phyloP scores from a whole-genome alignment of 192 early-diverging fungal species.

The Podila minutissima region DNA sequence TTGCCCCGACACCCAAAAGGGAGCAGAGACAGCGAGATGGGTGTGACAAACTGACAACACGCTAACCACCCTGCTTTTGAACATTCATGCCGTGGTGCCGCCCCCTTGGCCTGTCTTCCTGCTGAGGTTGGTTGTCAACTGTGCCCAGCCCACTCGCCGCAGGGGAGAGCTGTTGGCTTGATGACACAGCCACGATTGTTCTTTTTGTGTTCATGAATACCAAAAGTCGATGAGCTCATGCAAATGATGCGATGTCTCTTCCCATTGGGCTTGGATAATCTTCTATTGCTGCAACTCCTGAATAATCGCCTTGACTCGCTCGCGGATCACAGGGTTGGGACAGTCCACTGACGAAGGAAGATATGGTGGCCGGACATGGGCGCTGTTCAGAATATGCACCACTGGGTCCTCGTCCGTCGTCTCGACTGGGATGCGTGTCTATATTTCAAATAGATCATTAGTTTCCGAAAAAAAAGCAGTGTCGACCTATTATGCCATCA shows the following conservation, averaged over 20 bases:
- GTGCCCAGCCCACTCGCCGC: too few relatives aligned
- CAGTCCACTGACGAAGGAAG: slow-evolving; percentile 51
- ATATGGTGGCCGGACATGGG: slow-evolving; percentile 58
- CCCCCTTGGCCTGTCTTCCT: too few relatives aligned
- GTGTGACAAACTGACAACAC: too few relatives aligned
- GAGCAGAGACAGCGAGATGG: too few relatives aligned
- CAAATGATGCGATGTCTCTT: background rate
- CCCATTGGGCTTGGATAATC: background rate
- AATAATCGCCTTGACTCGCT: slow-evolving; percentile 58
- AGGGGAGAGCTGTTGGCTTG: too few relatives aligned
- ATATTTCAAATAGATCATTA: slow-evolving; percentile 8
- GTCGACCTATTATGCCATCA: background rate
- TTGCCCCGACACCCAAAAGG: too few relatives aligned
- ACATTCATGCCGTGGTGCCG: too few relatives aligned
- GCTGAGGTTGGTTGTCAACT: too few relatives aligned
- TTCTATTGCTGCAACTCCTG: slow-evolving; percentile 11
- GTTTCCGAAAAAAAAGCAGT: background rate
- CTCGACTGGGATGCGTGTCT: slow-evolving; percentile 58
- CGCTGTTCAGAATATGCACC: slow-evolving; percentile 53
- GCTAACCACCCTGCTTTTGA: too few relatives aligned
- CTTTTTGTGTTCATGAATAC: too few relatives aligned
- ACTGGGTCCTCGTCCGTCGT: slow-evolving; percentile 35
- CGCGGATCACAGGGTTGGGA: slow-evolving; percentile 52
- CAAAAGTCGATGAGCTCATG: too few relatives aligned
- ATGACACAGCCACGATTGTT: too few relatives aligned